Conservation (phyloP, 78 protist species). For the Emiliania huxleyi region DNA sequence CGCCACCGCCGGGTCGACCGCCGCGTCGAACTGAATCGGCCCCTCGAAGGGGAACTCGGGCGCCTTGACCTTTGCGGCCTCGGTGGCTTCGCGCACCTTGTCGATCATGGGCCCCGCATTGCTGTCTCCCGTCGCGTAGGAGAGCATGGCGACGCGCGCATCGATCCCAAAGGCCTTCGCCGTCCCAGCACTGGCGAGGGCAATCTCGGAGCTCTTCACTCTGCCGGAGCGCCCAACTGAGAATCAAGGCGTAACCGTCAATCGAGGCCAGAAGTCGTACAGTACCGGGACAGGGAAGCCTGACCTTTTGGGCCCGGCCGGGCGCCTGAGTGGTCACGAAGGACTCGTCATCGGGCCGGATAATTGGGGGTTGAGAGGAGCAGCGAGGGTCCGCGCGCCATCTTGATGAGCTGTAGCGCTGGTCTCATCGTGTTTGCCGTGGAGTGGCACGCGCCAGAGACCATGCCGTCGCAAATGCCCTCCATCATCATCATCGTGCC, state of each 20-base stretch:
- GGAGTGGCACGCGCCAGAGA: constrained; percentile 41
- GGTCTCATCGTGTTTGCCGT: constrained; percentile 41
- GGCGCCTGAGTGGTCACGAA: too few species aligned
- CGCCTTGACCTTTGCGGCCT: background rate
- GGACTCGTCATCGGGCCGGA: too few species aligned
- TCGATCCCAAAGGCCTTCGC: constrained; percentile 38
- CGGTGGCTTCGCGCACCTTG: constrained; percentile 16
- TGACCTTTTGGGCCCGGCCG: too few species aligned
- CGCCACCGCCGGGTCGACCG: constrained; percentile 49
- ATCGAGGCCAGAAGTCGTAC: too few species aligned
- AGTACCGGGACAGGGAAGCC: too few species aligned
- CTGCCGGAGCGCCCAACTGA: too few species aligned
- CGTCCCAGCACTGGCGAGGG: background rate
- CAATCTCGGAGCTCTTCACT: constrained; percentile 39
- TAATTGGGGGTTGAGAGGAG: constrained; percentile 33
- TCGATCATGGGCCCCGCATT: constrained; percentile 43
- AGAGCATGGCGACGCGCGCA: constrained; percentile 48
- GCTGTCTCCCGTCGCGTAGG: constrained; percentile 48
- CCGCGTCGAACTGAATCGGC: constrained; percentile 59
- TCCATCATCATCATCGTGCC: constrained; percentile 39
- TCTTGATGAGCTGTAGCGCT: constrained; percentile 47
- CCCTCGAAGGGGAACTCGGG: constrained; percentile 30
- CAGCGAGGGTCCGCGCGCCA: background rate
- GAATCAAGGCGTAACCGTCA: too few species aligned
- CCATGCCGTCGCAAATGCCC: constrained; percentile 41